These are phyloP conservation scores for Fusarium keratoplasticum DNA, from an alignment of 2,329 filamentous ascomycete genomes.

Conservation along the genomic window DNA sequence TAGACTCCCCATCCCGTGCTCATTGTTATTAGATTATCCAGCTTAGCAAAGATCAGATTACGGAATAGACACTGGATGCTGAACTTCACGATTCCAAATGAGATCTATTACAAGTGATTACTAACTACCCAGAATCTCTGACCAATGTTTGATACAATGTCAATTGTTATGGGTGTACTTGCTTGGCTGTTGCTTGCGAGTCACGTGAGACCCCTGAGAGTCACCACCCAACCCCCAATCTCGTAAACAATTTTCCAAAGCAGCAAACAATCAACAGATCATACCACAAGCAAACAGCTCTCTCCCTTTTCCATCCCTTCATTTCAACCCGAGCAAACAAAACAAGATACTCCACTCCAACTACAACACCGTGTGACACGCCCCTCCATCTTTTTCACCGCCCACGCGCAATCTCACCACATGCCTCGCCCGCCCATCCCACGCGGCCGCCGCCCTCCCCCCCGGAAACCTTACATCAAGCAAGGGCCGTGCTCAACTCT, in stretches of 20 bases:
- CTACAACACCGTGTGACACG: conserved; percentile 22
- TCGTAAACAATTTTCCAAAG: neutral
- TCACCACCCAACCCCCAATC: neutral
- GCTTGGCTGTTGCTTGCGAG: neutral
- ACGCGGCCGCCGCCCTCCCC: neutral
- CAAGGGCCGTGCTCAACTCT: neutral
- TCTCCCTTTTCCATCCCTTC: neutral
- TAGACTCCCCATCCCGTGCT: neutral
- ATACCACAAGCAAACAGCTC: neutral
- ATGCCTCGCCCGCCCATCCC: conserved; percentile 23
- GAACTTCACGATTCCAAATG: neutral
- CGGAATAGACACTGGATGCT: neutral
- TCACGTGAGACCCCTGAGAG: conserved; percentile 5
- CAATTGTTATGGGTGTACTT: neutral
- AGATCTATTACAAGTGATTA: neutral
- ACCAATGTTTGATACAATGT: neutral
- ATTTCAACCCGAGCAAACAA: neutral
- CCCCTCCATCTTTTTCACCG: conserved; percentile 5
- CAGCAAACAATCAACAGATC: neutral
- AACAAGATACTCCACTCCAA: neutral
- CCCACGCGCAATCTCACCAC: conserved; percentile 32
- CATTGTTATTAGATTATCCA: neutral
- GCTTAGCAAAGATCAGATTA: neutral
- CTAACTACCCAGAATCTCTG: neutral
- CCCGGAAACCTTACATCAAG: neutral